Conservation (phyloP, 805 yeast species). For the Kluyveromyces nonfermentans region DNA sequence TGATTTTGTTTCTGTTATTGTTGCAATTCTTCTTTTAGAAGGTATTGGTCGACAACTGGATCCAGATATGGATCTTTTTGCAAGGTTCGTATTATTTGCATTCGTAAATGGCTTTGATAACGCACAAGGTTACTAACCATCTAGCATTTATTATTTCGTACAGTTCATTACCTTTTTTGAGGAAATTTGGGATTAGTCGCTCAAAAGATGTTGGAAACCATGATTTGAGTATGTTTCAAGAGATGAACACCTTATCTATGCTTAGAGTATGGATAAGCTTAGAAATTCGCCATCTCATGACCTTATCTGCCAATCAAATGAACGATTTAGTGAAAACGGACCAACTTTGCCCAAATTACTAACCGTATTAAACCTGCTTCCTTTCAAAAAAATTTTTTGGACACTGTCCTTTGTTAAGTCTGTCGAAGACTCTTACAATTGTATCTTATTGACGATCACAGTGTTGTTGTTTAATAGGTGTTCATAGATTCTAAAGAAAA, state of each 20-base stretch:
- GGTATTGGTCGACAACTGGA: constrained; percentile 94
- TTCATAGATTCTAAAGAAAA: too few species aligned
- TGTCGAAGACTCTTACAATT: too few species aligned
- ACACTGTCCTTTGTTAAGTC: too few species aligned
- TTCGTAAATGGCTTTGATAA: constrained; percentile 25
- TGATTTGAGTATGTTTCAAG: constrained; percentile 45
- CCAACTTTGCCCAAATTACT: constrained; percentile 56
- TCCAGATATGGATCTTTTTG: constrained; percentile 87
- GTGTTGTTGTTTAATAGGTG: too few species aligned
- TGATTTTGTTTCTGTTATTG: constrained; percentile 90
- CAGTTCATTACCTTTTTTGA: constrained; percentile 74
- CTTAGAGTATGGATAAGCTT: constrained; percentile 83
- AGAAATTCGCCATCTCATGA: constrained; percentile 80
- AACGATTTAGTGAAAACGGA: constrained; percentile 52
- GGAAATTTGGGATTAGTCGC: constrained; percentile 64
- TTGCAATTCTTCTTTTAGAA: constrained; percentile 81
- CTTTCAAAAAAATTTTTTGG: too few species aligned
- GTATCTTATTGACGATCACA: too few species aligned
- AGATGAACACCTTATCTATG: constrained; percentile 65
- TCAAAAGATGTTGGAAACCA: constrained; percentile 27
- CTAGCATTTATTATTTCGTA: neutral
- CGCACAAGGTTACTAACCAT: neutral
- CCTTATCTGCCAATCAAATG: constrained; percentile 69
- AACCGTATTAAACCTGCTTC: too few species aligned
- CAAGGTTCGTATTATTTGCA: constrained; percentile 70